Base-by-base conservation (phyloP, 805 yeast species). In the Metahyphopichia silvanorum region DNA sequence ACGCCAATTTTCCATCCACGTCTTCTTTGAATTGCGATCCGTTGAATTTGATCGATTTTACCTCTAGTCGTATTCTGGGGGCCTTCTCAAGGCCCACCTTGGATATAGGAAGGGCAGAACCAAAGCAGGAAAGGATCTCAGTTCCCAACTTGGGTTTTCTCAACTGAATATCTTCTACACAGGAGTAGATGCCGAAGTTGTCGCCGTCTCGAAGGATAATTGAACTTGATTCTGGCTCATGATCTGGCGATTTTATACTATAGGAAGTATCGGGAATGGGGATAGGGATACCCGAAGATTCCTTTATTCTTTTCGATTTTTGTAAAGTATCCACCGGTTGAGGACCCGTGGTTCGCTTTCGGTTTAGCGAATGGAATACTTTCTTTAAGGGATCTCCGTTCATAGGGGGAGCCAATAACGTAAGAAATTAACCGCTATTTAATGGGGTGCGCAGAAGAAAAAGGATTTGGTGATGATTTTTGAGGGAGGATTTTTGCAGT, bases 301-400 rank as follows among this genome's bases (percentile, higher is more conserved):
- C 29, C 12, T 20, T 20, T 14, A 14, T 5, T 17, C 23, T 8
- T 18, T 13, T 28, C 14, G 13, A 13, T 13, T 18, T 16, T 22
- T 12, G 21, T 11, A 25, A 16, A 16, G 11, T 31, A 14, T 21
- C 14, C 16, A 21, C 18, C 13, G 25, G 27, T 16, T 23, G 26
- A 14, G 20, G 12, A 12, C 27, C 32, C 10, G 21, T 20, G 7
- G 21, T 23, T 27, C 37, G 24, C 14, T 24, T 26, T 24, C 34
- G 24, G 13, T 35, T 28, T 19, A 35, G 20, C 19, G 39, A 35
- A 22, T 11, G 25, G 16, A 35, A 35, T 21, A 27, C 34, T 20
- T 35, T 32, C 15, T 27, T 35, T 27, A 35, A 35, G 16, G 24
- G 28, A 14, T 29, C 29, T 31, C 20, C 25, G 24, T 25, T 17